Conservation (phyloP, 306 rosid species). For the Bauhinia variegata region DNA sequence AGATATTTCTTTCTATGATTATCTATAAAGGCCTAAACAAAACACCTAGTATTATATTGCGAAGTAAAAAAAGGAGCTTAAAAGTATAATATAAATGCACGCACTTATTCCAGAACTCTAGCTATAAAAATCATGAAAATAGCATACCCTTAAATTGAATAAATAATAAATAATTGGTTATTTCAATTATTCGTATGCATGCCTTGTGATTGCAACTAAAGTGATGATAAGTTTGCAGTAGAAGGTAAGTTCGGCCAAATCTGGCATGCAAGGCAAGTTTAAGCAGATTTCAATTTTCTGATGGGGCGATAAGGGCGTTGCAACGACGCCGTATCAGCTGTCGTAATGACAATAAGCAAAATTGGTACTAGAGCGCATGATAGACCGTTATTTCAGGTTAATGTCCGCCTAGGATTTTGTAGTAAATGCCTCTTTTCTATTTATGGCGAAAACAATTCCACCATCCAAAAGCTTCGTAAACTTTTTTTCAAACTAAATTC, state of each 20-base stretch:
- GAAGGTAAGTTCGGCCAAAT: background rate
- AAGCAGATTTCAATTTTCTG: background rate
- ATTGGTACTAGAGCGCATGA: constrained; percentile 49
- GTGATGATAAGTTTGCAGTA: background rate
- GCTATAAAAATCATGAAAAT: no score
- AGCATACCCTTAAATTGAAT: no score
- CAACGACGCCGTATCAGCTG: background rate
- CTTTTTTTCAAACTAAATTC: constrained; percentile 37
- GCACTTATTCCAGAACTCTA: no score
- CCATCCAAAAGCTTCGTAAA: constrained; percentile 45
- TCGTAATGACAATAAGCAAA: constrained; percentile 1
- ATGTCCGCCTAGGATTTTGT: constrained; percentile 25
- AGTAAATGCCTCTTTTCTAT: constrained; percentile 49
- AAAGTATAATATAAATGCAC: no score
- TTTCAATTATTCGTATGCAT: no score
- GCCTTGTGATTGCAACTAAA: background rate
- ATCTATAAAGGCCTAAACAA: no score
- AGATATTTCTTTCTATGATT: no score
- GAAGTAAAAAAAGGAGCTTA: no score
- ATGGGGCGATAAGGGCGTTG: no score
- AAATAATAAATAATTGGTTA: no score
- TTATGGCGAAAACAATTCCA: constrained; percentile 46
- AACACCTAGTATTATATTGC: no score
- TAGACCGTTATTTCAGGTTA: constrained; percentile 73
- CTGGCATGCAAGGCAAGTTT: background rate